These are phyloP conservation scores for Actinomortierella wolfii DNA, from an alignment of 371 early-diverging fungal genomes.

Conservation along the genomic window DNA sequence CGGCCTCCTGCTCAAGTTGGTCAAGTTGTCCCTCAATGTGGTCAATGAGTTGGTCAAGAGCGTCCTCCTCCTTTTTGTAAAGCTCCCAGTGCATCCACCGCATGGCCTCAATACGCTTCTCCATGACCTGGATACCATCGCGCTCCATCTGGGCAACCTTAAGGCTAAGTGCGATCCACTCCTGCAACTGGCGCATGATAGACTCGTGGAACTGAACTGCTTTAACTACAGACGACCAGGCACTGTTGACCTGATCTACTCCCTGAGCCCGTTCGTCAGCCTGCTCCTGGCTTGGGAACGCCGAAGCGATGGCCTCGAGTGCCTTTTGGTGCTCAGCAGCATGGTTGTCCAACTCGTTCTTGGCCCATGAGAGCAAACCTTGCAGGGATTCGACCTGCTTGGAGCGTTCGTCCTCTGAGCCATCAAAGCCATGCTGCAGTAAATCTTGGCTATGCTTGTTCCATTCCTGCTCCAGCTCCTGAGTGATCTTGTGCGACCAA, in stretches of 20 bases:
- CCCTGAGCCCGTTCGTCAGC: constrained; percentile 11
- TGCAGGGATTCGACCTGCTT: constrained; percentile 13
- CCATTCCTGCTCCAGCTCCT: constrained; percentile 25
- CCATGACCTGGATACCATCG: constrained; percentile 29
- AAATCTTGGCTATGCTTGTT: constrained; percentile 13
- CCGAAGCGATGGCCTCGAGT: constrained; percentile 11
- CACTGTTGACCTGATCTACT: constrained; percentile 10
- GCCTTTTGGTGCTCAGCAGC: constrained; percentile 15
- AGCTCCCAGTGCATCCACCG: constrained; percentile 46
- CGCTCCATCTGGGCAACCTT: constrained; percentile 25
- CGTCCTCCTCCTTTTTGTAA: constrained; percentile 33
- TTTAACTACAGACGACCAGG: constrained; percentile 17
- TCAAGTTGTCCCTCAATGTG: constrained; percentile 14
- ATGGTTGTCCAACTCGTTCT: constrained; percentile 7
- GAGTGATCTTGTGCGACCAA: constrained; percentile 19
- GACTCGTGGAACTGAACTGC: constrained; percentile 12
- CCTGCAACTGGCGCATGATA: constrained; percentile 29
- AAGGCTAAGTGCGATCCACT: constrained; percentile 22
- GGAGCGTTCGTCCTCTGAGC: neutral
- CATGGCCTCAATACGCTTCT: constrained; percentile 38
- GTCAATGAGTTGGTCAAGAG: constrained; percentile 19
- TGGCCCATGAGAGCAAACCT: constrained; percentile 8
- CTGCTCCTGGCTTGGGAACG: constrained; percentile 14
- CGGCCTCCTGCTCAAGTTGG: constrained; percentile 17
- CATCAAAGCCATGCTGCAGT: constrained; percentile 6